Evolutionary conservation across 768 basidiomycete species (phyloP), one percentile per base, ranked within the genome.

Genomic region (Sutorius australiensis): DNA sequence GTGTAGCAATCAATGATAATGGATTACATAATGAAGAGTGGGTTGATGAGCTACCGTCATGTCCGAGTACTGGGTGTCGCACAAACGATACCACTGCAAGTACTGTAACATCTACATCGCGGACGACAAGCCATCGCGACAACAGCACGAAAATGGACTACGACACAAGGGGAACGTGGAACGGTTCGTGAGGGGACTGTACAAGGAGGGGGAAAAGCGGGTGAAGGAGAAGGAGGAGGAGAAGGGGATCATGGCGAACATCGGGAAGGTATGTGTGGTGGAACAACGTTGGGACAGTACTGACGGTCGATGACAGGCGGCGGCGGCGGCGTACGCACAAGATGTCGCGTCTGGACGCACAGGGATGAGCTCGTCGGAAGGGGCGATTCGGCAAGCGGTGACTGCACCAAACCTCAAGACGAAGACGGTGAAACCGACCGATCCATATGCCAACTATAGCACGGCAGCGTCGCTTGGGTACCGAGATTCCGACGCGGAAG

Each of bases 101-200:
- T 98, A 98, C 76, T 98, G 97, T 75, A 89, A 93, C 46, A 93
- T 92, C 57, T 98, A 87, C 75, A 98, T 99, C 56, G 82, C 93
- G 48, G 97, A 99, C 73, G 95, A 99, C 77, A 92, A 77, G 10
- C 89, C 97, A 55, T 98, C 95, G 1, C 80, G 90, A 47, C 77
- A 82, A 58, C 92, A 92, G 49, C 97, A 99, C 66, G 97, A 98
- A 71, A 89, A 82, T 58, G 97, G 97, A 38, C 73, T 98, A 41
- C 82, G 90, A 31, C 97, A 99, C 75, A 88, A 95, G 65, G 97
- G 95, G 41, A 97, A 90, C 67, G 83, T 88, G 53, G 95, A 99
- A 63, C 80, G 95, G 16, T 97, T 87, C 71, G 88, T 98, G 52
- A 78, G 94, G 21, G 84, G 89, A 36, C 80, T 98, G 39, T 99